phyloP scores from a whole-genome alignment of 2,329 filamentous ascomycete genomes.

The Chalara sp. region DNA sequence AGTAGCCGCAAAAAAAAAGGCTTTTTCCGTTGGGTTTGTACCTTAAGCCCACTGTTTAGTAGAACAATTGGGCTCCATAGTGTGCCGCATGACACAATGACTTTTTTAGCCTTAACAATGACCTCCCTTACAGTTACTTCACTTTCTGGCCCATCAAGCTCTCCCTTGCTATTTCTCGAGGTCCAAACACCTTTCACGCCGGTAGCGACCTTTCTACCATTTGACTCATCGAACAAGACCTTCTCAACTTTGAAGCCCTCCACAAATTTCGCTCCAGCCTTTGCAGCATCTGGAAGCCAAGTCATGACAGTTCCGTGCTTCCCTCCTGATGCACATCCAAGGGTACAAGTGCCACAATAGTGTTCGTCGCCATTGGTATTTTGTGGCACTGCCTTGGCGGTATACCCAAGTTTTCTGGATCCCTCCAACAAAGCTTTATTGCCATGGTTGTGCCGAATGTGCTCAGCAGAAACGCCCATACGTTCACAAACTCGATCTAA shows the following conservation, averaged over 20 bases:
- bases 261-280: slow-evolving; percentile 71
- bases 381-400: slow-evolving; percentile 63
- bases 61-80: slow-evolving; percentile 73
- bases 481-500: slow-evolving; percentile 71
- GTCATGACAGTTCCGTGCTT: slow-evolving; percentile 75
- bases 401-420: slow-evolving; percentile 65
- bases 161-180: slow-evolving; percentile 58
- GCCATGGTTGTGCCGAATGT: slow-evolving; percentile 64
- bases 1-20: not conserved
- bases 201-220: slow-evolving; percentile 46
- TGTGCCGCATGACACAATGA: slow-evolving; percentile 71
- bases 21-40: slow-evolving; percentile 21
- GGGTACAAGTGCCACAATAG: slow-evolving; percentile 60
- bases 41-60: slow-evolving; percentile 68
- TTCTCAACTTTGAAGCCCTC: slow-evolving; percentile 72
- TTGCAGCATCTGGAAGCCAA: slow-evolving; percentile 74
- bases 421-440: slow-evolving; percentile 72
- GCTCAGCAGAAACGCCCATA: slow-evolving; percentile 66
- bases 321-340: slow-evolving; percentile 57
- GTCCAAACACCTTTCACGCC: slow-evolving; percentile 73
- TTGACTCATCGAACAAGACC: slow-evolving; percentile 57
- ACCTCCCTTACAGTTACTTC: slow-evolving; percentile 51
- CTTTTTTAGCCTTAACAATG: slow-evolving; percentile 69
- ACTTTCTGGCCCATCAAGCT: slow-evolving; percentile 42
- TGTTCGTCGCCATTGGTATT: slow-evolving; percentile 72